Conservation (phyloP, 176 grass and related monocot genomes). For the Aegilops sharonensis region DNA sequence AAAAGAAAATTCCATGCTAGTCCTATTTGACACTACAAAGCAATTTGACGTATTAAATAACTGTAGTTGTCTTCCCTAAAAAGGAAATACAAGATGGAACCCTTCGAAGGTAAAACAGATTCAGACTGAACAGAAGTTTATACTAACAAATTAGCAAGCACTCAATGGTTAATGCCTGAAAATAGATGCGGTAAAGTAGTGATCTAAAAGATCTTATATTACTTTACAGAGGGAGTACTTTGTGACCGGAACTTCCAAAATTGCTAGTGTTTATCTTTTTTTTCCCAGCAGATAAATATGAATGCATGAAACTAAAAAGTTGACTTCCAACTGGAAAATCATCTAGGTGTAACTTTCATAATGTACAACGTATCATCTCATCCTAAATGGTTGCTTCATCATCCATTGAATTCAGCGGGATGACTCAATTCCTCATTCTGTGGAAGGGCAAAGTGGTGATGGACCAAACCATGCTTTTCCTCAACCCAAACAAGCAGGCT, state of each 20-base stretch:
- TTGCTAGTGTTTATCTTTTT: slow-evolving; percentile 19
- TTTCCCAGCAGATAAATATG: slow-evolving; percentile 14
- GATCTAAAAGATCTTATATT: too few relatives aligned
- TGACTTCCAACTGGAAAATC: slow-evolving; percentile 21
- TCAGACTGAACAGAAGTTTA: not conserved
- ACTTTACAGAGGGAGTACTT: not conserved
- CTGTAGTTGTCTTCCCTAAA: not conserved
- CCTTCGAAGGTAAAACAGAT: not conserved
- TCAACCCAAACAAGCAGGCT: not conserved
- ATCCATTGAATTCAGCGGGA: not conserved
- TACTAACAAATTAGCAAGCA: not conserved
- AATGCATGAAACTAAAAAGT: slow-evolving; percentile 21
- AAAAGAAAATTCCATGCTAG: not conserved
- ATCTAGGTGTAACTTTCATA: slow-evolving; percentile 15
- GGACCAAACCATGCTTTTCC: not conserved
- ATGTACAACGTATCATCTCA: not conserved
- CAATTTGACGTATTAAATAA: not conserved
- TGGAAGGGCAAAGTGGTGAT: not conserved
- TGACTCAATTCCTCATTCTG: not conserved
- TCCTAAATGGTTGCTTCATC: not conserved
- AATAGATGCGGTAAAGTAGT: not conserved
- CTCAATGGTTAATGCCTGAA: not conserved
- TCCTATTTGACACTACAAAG: not conserved
- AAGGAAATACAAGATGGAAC: not conserved
- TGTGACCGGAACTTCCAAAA: not conserved